phyloP scores from a whole-genome alignment of 2,329 filamentous ascomycete species.

The Diaporthe sp. region DNA sequence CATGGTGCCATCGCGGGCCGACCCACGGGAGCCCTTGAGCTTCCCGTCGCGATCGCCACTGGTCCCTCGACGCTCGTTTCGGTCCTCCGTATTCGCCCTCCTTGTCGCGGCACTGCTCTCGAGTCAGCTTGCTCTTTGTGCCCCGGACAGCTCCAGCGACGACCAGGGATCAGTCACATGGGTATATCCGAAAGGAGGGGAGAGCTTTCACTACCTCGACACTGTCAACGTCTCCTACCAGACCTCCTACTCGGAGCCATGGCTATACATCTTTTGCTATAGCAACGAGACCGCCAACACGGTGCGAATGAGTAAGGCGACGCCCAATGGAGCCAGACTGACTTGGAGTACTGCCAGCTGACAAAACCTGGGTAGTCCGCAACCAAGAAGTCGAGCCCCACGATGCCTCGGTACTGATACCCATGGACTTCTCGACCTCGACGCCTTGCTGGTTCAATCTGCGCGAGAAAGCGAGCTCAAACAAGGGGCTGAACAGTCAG shows the following conservation, averaged over 20 bases:
- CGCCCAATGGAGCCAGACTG: not conserved
- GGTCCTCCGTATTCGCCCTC: not conserved
- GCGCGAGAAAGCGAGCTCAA: not conserved
- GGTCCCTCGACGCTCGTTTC: not conserved
- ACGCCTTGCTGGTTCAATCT: constrained; percentile 22
- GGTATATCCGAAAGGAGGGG: constrained; percentile 12
- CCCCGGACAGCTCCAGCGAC: constrained; percentile 2
- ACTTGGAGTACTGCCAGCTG: not conserved
- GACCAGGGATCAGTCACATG: not conserved
- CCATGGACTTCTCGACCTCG: constrained; percentile 1
- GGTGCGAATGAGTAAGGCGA: not conserved
- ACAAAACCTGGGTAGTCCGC: constrained; percentile 8
- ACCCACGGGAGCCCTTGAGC: constrained; percentile 4
- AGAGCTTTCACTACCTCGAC: constrained; percentile 23
- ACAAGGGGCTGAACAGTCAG: not conserved
- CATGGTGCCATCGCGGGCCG: constrained; percentile 21
- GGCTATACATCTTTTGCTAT: constrained; percentile 16
- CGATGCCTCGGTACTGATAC: constrained; percentile 7
- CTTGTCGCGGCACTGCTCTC: not conserved
- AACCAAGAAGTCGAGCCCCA: constrained; percentile 5
- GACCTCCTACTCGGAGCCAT: constrained; percentile 8
- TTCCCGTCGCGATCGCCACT: constrained; percentile 4
- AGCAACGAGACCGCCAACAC: not conserved
- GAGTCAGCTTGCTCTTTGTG: not conserved
- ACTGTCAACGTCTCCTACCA: constrained; percentile 26